phyloP scores from a whole-genome alignment of 2,329 filamentous ascomycete genomes.

The Fusarium sp. region DNA sequence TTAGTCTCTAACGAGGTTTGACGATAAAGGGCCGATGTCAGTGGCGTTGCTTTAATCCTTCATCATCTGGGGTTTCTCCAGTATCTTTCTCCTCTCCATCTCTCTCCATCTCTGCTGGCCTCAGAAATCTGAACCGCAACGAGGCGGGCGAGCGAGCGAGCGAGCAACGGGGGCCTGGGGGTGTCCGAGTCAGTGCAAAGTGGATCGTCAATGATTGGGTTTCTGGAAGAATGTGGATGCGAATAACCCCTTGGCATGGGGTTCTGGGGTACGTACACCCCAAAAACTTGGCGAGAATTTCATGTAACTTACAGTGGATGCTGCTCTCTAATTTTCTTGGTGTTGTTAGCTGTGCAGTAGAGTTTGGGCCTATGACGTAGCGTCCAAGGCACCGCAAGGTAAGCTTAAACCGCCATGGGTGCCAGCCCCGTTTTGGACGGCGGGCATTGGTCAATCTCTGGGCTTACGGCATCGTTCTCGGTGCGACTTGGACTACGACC shows the following conservation, averaged over 20 bases:
- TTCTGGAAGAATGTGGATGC: conserved; percentile 31
- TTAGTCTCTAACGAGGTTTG: conserved; percentile 27
- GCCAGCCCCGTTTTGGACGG: conserved; percentile 1
- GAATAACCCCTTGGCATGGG: conserved; percentile 15
- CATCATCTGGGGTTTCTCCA: conserved; percentile 28
- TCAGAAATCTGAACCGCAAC: conserved; percentile 1
- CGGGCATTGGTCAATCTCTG: not conserved
- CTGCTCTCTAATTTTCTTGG: conserved; percentile 1
- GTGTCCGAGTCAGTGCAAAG: conserved; percentile 15
- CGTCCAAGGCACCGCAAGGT: conserved; percentile 37
- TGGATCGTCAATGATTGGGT: conserved; percentile 12
- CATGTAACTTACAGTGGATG: not conserved
- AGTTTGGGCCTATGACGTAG: conserved; percentile 38
- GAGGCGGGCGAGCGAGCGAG: conserved; percentile 17
- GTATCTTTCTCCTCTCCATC: not conserved
- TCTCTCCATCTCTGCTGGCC: not conserved
- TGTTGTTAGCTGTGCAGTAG: conserved; percentile 11
- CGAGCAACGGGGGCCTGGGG: not conserved
- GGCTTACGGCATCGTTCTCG: conserved; percentile 40
- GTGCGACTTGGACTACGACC: conserved; percentile 27
- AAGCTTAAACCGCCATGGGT: conserved; percentile 40
- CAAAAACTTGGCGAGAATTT: conserved; percentile 11
- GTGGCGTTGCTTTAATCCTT: conserved; percentile 34
- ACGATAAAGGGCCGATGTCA: conserved; percentile 43
- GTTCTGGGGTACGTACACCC: conserved; percentile 27